Base-by-base conservation (phyloP, 2,329 filamentous ascomycete species). In the Venturia oleaginea region DNA sequence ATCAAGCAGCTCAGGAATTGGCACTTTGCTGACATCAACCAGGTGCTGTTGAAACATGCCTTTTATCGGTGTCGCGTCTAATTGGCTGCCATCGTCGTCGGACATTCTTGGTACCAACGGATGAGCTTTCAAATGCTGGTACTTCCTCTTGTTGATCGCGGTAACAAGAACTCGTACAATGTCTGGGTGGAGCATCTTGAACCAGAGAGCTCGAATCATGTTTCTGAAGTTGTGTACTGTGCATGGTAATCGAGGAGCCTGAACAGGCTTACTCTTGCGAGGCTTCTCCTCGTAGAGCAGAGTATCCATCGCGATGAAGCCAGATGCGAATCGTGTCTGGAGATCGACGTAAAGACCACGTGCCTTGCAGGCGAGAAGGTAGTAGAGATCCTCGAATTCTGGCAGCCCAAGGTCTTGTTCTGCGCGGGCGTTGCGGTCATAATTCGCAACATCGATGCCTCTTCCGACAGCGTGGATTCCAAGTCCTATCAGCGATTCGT, bases 381-480 rank as follows among this genome's bases (percentile, higher is more conserved):
- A 63, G 27, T 63, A 63, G 22, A 63, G 51, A 46, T 63, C 62
- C 51, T 63, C 62, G 62, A 63, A 63, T 32, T 63, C 62, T 11
- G 51, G 34, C 10, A 43, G 34, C 11, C 62, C 62, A 57, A 63
- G 46, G n/a, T 57, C 51, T 34, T 30, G 51, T 57, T 57, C 30
- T 11, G 51, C 51, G 30, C 51, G 51, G 15, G 51, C 51, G 17
- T 34, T 22, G 27, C 17, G 51, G 15, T 57, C 30, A 17, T 57
- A 10, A 34, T 15, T 57, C 15, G 30, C 19, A 15, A 34, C 51
- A 7, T 57, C 51, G 51, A 57, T n/a, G 17, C 11, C 30, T 34
- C 30, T 30, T n/a, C 11, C 51, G 10, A 57, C 4, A 10, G 51
- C 15, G 30, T 57, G 51, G 7, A 57, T 11, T 34, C 51, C 51